Conservation (phyloP, 139 green algal genomes). For the Monoraphidium neglectum region DNA sequence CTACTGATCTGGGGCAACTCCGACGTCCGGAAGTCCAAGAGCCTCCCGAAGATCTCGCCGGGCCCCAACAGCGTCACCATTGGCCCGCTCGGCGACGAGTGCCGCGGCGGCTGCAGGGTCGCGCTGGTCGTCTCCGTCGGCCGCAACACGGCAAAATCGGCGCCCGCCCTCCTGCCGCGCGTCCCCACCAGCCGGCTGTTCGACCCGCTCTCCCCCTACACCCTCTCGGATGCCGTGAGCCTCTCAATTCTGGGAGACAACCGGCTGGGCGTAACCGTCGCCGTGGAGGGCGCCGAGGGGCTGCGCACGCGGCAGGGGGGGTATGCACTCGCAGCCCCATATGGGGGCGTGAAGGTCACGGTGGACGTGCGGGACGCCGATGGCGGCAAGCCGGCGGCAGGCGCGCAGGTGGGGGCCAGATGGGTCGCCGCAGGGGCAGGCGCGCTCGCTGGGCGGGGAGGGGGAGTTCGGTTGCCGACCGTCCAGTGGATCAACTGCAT, state of each 20-base stretch:
- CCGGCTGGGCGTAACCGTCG: conserved; percentile 8
- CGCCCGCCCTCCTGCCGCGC: not conserved
- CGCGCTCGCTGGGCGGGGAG: too few relatives aligned
- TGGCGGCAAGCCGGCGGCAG: not conserved
- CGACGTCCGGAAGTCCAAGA: not conserved
- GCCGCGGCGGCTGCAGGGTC: conserved; percentile 21
- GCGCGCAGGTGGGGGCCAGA: too few relatives aligned
- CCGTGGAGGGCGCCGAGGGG: not conserved
- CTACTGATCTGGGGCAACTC: conserved; percentile 35
- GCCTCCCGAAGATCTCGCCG: not conserved
- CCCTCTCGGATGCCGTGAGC: not conserved
- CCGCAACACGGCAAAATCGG: not conserved
- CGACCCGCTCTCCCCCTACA: conserved; percentile 23
- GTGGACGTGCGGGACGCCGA: not conserved
- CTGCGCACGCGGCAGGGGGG: too few relatives aligned
- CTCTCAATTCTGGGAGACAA: conserved; percentile 14
- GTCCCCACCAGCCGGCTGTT: conserved; percentile 27
- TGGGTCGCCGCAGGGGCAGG: too few relatives aligned
- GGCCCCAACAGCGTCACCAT: conserved; percentile 8
- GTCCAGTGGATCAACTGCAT: too few relatives aligned
- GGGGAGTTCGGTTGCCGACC: too few relatives aligned
- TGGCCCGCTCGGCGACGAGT: conserved; percentile 24
- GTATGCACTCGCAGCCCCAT: too few relatives aligned
- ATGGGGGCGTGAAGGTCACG: too few relatives aligned
- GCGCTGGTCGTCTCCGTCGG: conserved; percentile 15